These are phyloP conservation scores for Fraxinus paxiana DNA, from an alignment of 305 asterid species.

Conservation along the genomic window DNA sequence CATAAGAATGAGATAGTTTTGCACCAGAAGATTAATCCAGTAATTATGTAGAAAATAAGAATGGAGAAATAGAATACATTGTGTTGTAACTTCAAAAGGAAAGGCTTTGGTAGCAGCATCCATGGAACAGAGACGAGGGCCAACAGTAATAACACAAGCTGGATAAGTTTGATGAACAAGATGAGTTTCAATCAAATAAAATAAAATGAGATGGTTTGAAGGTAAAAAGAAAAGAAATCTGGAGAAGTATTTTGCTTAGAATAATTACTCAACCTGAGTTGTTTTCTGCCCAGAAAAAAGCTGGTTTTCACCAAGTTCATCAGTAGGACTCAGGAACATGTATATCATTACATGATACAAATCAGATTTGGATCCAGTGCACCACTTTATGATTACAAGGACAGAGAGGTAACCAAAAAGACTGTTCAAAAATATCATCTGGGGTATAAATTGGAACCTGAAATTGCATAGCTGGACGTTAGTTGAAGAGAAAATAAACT, in stretches of 20 bases:
- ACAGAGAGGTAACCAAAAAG: conserved; percentile 80
- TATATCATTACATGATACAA: conserved; percentile 91
- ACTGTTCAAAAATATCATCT: conserved; percentile 76
- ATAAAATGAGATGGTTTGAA: not conserved
- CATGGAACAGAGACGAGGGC: conserved; percentile 84
- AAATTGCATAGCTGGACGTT: conserved; percentile 30
- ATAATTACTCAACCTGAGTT: conserved; percentile 45
- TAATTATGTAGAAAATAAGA: conserved; percentile 14
- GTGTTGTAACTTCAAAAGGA: conserved; percentile 71
- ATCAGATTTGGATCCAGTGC: conserved; percentile 87
- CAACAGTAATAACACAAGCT: conserved; percentile 59
- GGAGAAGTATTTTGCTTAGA: not conserved
- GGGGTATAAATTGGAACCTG: conserved; percentile 91
- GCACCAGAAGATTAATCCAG: conserved; percentile 13
- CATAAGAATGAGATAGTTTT: not conserved
- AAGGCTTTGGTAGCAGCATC: conserved; percentile 95
- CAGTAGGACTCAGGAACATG: conserved; percentile 87
- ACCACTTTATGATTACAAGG: conserved; percentile 79
- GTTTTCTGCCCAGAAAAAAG: conserved; percentile 72
- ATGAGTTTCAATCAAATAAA: conserved; percentile 17
- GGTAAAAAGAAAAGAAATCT: conserved; percentile 11
- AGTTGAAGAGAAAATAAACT: conserved; percentile 18
- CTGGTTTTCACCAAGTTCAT: conserved; percentile 66
- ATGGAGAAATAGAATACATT: conserved; percentile 36
- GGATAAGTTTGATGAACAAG: conserved; percentile 30